Percentiles rank a stretch among this genome's conserved stretches.
These are phyloP conservation scores for Phoma sp. DNA, from an alignment of 2,329 filamentous ascomycete species.

Conservation along the genomic window DNA sequence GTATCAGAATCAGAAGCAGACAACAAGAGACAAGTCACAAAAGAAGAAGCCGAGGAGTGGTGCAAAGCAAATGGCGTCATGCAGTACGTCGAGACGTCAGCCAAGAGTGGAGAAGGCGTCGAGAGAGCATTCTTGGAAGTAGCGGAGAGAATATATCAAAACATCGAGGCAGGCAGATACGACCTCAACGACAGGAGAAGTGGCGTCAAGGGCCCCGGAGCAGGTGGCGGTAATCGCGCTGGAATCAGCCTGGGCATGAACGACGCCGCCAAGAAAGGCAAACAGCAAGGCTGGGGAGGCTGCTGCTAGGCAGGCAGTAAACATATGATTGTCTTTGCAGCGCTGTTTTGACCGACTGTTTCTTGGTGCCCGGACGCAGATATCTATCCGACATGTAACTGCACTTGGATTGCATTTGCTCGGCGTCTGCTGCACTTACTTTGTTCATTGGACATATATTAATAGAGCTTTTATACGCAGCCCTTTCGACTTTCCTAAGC, in stretches of 20 bases:
- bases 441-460: not conserved
- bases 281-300: conserved; percentile 43
- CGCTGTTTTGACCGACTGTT: not conserved
- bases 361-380: not conserved
- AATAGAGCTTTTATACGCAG: not conserved
- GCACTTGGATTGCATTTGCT: not conserved
- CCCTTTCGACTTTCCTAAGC: too few species aligned
- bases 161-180: conserved; percentile 94
- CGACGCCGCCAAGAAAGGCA: conserved; percentile 46
- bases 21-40: conserved; percentile 80
- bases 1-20: conserved; percentile 49
- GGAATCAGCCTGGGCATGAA: conserved; percentile 56
- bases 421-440: not conserved
- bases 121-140: conserved; percentile 93
- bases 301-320: conserved; percentile 31
- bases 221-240: conserved; percentile 50
- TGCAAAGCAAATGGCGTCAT: conserved; percentile 84
- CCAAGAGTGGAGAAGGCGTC: conserved; percentile 93
- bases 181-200: conserved; percentile 92
- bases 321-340: not conserved
- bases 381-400: not conserved
- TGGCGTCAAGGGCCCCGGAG: conserved; percentile 79
- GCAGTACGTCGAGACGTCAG: conserved; percentile 94
- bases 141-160: conserved; percentile 93
- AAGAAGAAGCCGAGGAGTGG: conserved; percentile 88